A percentile compares a stretch with the other conserved stretches of the same genome.
Evolutionary conservation across 345 rosid genomes (phyloP).

Genomic region (Syzygium jambos): DNA sequence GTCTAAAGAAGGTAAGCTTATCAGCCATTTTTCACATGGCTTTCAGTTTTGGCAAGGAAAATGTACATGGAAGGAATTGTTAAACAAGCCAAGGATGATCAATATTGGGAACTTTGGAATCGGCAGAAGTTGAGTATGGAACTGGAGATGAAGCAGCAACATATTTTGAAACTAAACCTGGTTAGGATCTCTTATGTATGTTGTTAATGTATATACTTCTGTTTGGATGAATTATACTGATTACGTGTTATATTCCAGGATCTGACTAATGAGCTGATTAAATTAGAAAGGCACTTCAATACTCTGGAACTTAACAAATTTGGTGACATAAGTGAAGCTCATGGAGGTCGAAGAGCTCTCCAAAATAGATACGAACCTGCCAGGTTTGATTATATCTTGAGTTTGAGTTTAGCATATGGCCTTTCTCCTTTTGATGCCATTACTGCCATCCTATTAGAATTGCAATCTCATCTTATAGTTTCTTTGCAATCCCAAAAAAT

Average conservation of each 20-base stretch:
- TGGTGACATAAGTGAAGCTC: constrained; percentile 43
- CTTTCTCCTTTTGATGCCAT: not conserved
- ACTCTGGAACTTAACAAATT: constrained; percentile 73
- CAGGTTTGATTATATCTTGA: constrained; percentile 33
- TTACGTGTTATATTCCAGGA: constrained; percentile 39
- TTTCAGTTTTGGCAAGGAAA: constrained; percentile 78
- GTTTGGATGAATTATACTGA: not conserved
- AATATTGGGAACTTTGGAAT: constrained; percentile 87
- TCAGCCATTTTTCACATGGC: constrained; percentile 6
- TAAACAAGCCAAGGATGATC: constrained; percentile 79
- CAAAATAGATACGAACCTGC: constrained; percentile 49
- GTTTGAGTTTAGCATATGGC: not conserved
- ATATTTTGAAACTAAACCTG: constrained; percentile 58
- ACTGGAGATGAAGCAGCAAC: constrained; percentile 69
- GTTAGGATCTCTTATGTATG: constrained; percentile 10
- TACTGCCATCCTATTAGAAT: not conserved
- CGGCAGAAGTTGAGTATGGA: constrained; percentile 76
- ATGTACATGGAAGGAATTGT: constrained; percentile 64
- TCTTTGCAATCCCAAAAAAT: not conserved
- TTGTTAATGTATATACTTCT: not conserved
- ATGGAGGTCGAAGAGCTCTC: constrained; percentile 31
- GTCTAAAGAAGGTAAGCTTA: not conserved
- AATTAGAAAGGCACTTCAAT: constrained; percentile 85
- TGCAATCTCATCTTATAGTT: not conserved
- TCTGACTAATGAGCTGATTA: constrained; percentile 74